A percentile compares a stretch with the other conserved stretches of the same genome.
Conservation (phyloP, 1,139 yeast genomes). For the Casaregolazyma suthepensis region DNA sequence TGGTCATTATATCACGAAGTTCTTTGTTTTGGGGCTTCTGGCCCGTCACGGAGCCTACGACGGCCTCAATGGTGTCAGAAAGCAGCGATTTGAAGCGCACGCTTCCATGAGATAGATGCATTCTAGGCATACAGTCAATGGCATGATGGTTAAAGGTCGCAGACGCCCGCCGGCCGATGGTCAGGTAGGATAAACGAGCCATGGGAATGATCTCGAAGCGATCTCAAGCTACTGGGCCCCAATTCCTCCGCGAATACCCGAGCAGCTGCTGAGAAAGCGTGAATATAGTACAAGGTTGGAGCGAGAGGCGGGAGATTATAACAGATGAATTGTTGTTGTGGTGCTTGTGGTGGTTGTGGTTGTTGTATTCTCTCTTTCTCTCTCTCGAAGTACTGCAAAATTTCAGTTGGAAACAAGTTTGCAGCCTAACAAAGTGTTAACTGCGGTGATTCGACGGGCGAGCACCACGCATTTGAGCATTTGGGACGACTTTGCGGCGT, state of each 20-base stretch:
- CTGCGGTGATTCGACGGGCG: neutral
- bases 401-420: neutral
- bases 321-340: too few species aligned
- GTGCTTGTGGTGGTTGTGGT: neutral
- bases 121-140: neutral
- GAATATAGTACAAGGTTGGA: too few species aligned
- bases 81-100: slow-evolving; percentile 22
- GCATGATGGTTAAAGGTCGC: neutral
- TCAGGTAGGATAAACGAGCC: neutral
- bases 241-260: neutral
- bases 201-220: neutral
- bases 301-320: too few species aligned
- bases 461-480: neutral
- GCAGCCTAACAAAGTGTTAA: neutral
- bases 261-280: too few species aligned
- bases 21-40: slow-evolving; percentile 11
- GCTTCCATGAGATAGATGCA: too few species aligned
- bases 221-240: neutral
- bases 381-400: neutral
- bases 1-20: slow-evolving; percentile 53
- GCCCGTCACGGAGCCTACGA: slow-evolving; percentile 10
- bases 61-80: slow-evolving; percentile 22
- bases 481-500: neutral
- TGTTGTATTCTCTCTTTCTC: neutral
- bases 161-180: neutral